Conservation (phyloP, 1,139 yeast genomes). For the Geotrichum reessii region DNA sequence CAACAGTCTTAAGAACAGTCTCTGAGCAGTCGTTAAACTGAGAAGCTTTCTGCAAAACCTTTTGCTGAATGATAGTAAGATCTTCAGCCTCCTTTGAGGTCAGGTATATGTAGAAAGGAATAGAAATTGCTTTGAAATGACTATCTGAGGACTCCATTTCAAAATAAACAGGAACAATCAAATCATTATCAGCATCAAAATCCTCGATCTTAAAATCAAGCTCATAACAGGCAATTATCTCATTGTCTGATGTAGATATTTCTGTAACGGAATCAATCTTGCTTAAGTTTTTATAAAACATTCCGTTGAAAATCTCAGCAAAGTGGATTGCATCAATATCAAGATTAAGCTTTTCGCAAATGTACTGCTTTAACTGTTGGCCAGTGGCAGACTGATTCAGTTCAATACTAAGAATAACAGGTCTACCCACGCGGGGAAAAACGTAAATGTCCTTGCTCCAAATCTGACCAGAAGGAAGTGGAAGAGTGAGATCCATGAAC, state of each 20-base stretch:
- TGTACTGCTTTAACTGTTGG: constrained; percentile 55
- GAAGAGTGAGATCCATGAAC: constrained; percentile 82
- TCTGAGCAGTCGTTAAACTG: constrained; percentile 1
- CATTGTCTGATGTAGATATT: constrained; percentile 52
- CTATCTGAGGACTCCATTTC: constrained; percentile 33
- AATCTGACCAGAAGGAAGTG: constrained; percentile 69
- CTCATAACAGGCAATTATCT: constrained; percentile 41
- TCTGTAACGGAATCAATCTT: constrained; percentile 61
- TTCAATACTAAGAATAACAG: constrained; percentile 58
- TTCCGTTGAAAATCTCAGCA: constrained; percentile 65
- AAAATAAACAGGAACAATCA: constrained; percentile 66
- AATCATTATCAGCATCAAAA: constrained; percentile 35
- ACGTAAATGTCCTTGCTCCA: constrained; percentile 68
- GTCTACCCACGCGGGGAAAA: constrained; percentile 52
- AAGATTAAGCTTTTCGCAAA: constrained; percentile 39
- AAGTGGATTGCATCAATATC: constrained; percentile 44
- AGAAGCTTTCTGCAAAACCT: constrained; percentile 35
- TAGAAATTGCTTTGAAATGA: constrained; percentile 14
- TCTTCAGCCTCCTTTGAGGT: constrained; percentile 45
- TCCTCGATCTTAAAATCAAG: constrained; percentile 18
- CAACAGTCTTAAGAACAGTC: neutral
- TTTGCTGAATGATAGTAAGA: constrained; percentile 51
- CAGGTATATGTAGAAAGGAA: constrained; percentile 68
- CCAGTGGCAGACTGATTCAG: constrained; percentile 61
- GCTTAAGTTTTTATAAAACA: constrained; percentile 67